Conservation (phyloP, 129 eudicot species). For the Mikania micrantha region DNA sequence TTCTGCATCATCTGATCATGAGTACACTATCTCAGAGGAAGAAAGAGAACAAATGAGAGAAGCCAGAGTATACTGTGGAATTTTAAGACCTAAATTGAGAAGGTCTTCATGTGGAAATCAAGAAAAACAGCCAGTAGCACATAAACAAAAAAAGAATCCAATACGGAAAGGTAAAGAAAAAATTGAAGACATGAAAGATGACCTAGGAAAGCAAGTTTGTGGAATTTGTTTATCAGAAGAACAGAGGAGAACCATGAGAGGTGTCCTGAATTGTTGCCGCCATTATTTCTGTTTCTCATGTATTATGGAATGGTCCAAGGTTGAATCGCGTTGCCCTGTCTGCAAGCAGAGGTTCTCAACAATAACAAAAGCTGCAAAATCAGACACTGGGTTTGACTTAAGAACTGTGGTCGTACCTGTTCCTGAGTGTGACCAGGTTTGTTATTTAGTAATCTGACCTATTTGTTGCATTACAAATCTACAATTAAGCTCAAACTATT, state of each 20-base stretch:
- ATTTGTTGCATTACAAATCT: neutral
- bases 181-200: slow-evolving; percentile 47
- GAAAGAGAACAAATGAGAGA: slow-evolving; percentile 89
- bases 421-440: slow-evolving; percentile 96
- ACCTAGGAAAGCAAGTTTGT: slow-evolving; percentile 77
- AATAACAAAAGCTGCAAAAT: slow-evolving; percentile 60
- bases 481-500: neutral
- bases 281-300: slow-evolving; percentile 87
- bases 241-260: slow-evolving; percentile 66
- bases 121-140: slow-evolving; percentile 23
- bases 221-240: slow-evolving; percentile 94
- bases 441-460: slow-evolving; percentile 12
- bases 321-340: slow-evolving; percentile 92
- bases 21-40: slow-evolving; percentile 87
- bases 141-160: slow-evolving; percentile 40
- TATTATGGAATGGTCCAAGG: slow-evolving; percentile 98
- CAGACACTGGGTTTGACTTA: slow-evolving; percentile 45
- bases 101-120: slow-evolving; percentile 39
- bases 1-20: slow-evolving; percentile 65
- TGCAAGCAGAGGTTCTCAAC: slow-evolving; percentile 87
- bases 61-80: slow-evolving; percentile 48
- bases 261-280: slow-evolving; percentile 70
- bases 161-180: slow-evolving; percentile 78
- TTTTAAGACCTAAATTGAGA: slow-evolving; percentile 37
- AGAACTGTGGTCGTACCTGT: slow-evolving; percentile 56